These are phyloP conservation scores for Apiospora aurea DNA, from an alignment of 2,329 filamentous ascomycete species.

Conservation along the genomic window DNA sequence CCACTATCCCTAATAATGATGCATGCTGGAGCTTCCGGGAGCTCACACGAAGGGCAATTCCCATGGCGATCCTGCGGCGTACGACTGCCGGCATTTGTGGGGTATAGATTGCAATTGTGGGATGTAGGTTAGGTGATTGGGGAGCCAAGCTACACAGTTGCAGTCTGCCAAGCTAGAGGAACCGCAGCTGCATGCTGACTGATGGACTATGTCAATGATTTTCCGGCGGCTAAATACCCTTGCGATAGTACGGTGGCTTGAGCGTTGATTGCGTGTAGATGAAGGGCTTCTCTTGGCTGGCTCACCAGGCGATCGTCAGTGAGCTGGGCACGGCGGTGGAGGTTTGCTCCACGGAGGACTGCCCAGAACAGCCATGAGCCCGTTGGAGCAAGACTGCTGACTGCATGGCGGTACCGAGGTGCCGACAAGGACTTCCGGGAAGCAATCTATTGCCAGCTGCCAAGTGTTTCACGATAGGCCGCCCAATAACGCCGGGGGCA, in stretches of 20 bases:
- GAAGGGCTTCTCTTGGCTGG: background rate
- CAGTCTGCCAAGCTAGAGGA: conserved; percentile 14
- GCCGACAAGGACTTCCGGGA: background rate
- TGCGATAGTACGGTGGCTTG: background rate
- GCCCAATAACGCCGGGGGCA: background rate
- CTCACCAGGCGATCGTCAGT: background rate
- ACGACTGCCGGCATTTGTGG: conserved; percentile 15
- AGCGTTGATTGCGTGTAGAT: background rate
- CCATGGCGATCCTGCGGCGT: conserved; percentile 20
- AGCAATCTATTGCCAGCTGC: conserved; percentile 7
- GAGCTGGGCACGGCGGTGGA: background rate
- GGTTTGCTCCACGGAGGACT: background rate
- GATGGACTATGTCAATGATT: background rate
- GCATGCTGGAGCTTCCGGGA: background rate
- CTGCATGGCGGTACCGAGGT: background rate
- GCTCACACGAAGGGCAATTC: conserved; percentile 5
- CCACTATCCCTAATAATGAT: conserved; percentile 2
- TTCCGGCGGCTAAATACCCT: conserved; percentile 14
- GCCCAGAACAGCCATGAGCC: background rate
- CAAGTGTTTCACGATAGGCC: conserved; percentile 10
- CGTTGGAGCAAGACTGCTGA: background rate
- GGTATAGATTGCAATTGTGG: conserved; percentile 23
- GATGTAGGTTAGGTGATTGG: conserved; percentile 1
- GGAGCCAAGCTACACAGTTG: background rate
- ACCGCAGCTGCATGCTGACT: background rate